Conservation (phyloP, 1,284 basidiomycete genomes). For the Rhodofomes roseus region DNA sequence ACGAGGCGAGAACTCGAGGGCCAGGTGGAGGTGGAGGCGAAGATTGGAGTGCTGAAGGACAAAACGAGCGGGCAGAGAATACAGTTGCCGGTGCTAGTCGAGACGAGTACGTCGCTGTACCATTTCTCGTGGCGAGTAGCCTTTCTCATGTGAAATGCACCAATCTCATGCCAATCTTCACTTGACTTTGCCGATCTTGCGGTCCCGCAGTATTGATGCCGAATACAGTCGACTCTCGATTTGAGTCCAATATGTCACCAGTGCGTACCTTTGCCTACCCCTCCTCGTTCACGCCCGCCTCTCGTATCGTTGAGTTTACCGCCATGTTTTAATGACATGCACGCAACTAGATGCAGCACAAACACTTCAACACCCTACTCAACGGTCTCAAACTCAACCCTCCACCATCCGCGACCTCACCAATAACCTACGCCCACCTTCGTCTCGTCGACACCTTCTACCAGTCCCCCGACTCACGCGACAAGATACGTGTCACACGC, state of each 20-base stretch:
- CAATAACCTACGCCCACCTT: constrained; percentile 76
- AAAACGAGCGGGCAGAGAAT: constrained; percentile 54
- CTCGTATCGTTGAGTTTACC: neutral
- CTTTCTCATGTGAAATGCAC: neutral
- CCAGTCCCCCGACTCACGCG: constrained; percentile 40
- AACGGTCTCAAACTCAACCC: constrained; percentile 63
- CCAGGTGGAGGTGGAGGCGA: constrained; percentile 85
- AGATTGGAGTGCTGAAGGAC: constrained; percentile 82
- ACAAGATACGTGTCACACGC: constrained; percentile 78
- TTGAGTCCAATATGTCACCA: constrained; percentile 89
- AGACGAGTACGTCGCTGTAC: constrained; percentile 70
- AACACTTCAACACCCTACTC: constrained; percentile 80
- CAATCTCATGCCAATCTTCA: neutral
- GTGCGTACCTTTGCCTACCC: constrained; percentile 42
- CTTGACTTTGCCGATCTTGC: neutral
- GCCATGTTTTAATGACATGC: constrained; percentile 11
- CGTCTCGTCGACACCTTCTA: constrained; percentile 86
- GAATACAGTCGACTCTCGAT: constrained; percentile 58
- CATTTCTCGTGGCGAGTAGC: constrained; percentile 5
- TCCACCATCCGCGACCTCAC: constrained; percentile 40
- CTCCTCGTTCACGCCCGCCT: neutral
- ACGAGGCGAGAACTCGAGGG: constrained; percentile 45
- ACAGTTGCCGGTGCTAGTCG: constrained; percentile 73
- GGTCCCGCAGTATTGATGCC: constrained; percentile 42
- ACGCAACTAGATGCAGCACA: constrained; percentile 70